Base-by-base conservation (phyloP, 139 green algal species). In the Micractinium conductrix region DNA sequence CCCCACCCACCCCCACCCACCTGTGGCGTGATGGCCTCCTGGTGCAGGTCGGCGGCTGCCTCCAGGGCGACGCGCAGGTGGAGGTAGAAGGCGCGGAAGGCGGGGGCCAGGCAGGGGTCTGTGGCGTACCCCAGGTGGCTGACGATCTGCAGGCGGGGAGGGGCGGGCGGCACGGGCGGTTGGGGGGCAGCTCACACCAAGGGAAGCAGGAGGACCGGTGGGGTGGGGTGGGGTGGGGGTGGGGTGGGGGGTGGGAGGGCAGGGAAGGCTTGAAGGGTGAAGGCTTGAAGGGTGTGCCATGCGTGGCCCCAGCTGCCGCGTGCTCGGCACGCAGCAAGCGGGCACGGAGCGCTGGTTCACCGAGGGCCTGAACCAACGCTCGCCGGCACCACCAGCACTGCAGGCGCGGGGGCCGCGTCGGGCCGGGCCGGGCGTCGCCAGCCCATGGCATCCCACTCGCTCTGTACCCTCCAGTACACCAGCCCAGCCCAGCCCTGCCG, bases 61-160 rank as follows among this genome's bases (percentile, higher is more conserved):
- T 72, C 76, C 76, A 82, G 76, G 38, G 63, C 43, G 5, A 82
- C 76, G 53, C 72, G 76, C 55, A 82, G 76, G 38, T 71, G 76
- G 38, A 82, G 76, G 76, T 73, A 82, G 76, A 71, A 82, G 26
- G 42, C 58, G 76, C 76, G 63, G 50, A 82, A 82, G 76, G 24
- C 38, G 37, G 8, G 38, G 7, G 38, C 30, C 35, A 82, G 62
- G 58, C 35, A 30, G 0, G 55, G 38, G 38, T 82, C 58, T 7
- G 38, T 26, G 10, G 21, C 53, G 28, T 82, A 82, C 5, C 50
- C 48, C 28, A 82, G 58, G 26, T 38, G 76, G 58, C 76, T 82
- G 9, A 82, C 76, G 72, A 82, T 82, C 76, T 82, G 76, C 53
- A 8, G 74, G 17, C 14, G 24, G 22, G 17, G 48, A 21, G 2